Evolutionary conservation across 2,329 filamentous ascomycete genomes (phyloP), one percentile per base, ranked within the genome.

Genomic region (Ceratocystiopsis minuta): DNA sequence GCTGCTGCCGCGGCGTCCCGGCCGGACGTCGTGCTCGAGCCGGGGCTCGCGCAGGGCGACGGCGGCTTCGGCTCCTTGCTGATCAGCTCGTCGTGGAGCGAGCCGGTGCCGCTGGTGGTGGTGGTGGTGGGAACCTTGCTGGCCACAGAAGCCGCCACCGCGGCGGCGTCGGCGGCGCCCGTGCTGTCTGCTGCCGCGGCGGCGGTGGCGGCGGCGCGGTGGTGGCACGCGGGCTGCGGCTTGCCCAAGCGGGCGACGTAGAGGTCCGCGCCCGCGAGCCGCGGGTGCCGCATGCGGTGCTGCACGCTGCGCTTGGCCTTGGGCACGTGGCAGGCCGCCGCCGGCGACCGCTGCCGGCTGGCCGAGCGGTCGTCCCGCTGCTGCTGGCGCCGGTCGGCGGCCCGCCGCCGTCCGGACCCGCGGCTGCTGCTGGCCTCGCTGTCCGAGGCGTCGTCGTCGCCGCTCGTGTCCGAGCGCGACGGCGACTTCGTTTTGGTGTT

Each of bases 251-350:
- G 56, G 28, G 60, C 60, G 15, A 71, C 66, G 45, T 70, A 71
- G 1, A 71, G 49, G 49, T 70, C 67, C 4, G 66, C 65, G 10
- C 66, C 65, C 28, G 63, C 56, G 1, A 70, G 58, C 34, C 62
- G 60, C 7, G 60, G 57, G 46, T 65, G 54, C 50, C 28, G 16
- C 28, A 17, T 39, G n/a, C 37, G 37, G 2, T 18, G 28, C 16
- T 18, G 37, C 16, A 33, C 28, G 16, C 18, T 16, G n/a, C n/a
- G 28, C 13, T 18, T 34, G 1, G 36, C 36, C 36, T 28, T 28
- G 18, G 18, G 36, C 36, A 28, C 14, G 7, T 28, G 18, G 36
- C 36, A n/a, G 18, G 14, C 12, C 9, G 17, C 12, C 9, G 17
- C 3, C 36, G 6, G 36, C 16, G 17, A 17, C 17, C 6, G 36